Percentiles rank a stretch among this genome's conserved stretches.
Evolutionary conservation across 164 flowering plant species (phyloP).

Genomic region (Piper longum): DNA sequence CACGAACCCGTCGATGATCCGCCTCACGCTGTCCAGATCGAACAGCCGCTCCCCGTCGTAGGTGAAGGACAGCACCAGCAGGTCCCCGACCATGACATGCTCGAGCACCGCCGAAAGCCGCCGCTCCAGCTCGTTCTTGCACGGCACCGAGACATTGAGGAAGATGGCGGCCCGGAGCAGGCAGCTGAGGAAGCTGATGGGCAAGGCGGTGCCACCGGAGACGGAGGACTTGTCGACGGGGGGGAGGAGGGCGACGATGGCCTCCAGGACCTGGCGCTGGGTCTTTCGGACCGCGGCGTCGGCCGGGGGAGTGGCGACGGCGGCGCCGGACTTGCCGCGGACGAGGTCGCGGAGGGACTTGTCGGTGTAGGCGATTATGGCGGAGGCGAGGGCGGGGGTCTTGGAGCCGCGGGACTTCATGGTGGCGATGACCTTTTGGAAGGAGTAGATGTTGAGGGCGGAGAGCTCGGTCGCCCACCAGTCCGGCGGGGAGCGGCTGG

Average conservation of each 20-base stretch:
- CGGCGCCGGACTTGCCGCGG: conserved; percentile 46
- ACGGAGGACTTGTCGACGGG: conserved; percentile 59
- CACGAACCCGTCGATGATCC: conserved; percentile 50
- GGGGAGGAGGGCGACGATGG: conserved; percentile 54
- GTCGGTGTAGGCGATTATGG: conserved; percentile 63
- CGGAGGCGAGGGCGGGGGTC: conserved; percentile 37
- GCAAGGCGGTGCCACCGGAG: conserved; percentile 50
- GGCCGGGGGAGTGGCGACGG: conserved; percentile 8
- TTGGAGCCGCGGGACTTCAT: conserved; percentile 66
- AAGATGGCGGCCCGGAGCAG: conserved; percentile 66
- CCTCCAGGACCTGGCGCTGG: conserved; percentile 37
- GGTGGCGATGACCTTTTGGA: conserved; percentile 33
- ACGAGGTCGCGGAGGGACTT: conserved; percentile 50
- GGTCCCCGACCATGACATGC: conserved; percentile 71
- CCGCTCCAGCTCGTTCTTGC: conserved; percentile 70
- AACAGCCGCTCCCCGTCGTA: conserved; percentile 73
- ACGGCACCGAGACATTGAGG: conserved; percentile 29
- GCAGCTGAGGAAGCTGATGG: conserved; percentile 64
- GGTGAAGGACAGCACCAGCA: conserved; percentile 51
- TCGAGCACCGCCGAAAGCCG: conserved; percentile 52
- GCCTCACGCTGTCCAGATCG: conserved; percentile 75
- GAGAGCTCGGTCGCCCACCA: conserved; percentile 93
- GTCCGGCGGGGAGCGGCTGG: conserved; percentile 62
- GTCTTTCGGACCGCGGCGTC: conserved; percentile 18
- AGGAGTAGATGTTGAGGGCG: conserved; percentile 32